phyloP scores from a whole-genome alignment of 129 eudicot genomes.

The Arctium lappa region DNA sequence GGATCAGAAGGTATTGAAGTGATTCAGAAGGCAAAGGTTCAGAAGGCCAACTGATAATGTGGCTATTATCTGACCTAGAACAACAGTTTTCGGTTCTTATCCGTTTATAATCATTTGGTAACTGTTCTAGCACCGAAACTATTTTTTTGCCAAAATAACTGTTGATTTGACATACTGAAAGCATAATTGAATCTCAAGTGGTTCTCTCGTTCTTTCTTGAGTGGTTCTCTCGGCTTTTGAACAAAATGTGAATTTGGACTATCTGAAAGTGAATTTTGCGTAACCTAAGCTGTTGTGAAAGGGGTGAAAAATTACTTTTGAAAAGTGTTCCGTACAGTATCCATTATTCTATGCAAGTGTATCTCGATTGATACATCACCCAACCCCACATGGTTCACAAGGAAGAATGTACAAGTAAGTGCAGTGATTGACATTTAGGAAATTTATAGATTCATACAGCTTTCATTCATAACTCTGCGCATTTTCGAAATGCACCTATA shows the following conservation, averaged over 20 bases:
- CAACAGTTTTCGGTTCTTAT: neutral
- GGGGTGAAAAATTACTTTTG: neutral
- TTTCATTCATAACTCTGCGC: neutral
- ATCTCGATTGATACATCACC: neutral
- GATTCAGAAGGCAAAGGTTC: too few species aligned
- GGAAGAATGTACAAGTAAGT: constrained; percentile 7
- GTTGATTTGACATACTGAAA: neutral
- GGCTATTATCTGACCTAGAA: too few species aligned
- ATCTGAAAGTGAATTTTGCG: neutral
- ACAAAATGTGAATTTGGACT: neutral
- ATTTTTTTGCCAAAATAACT: neutral
- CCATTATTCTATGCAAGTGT: neutral
- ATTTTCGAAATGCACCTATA: neutral
- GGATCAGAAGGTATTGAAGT: too few species aligned
- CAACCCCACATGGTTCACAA: constrained; percentile 5
- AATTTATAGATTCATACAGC: constrained; percentile 5
- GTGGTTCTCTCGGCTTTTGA: neutral
- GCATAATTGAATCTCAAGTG: neutral
- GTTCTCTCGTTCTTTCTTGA: neutral
- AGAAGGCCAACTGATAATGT: too few species aligned
- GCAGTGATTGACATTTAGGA: neutral
- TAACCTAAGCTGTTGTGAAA: neutral
- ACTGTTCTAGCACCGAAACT: neutral
- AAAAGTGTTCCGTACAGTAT: neutral
- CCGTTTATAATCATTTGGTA: neutral